These are phyloP conservation scores for Heliamphora exappendiculata DNA, from an alignment of 148 eudicot genomes.

Conservation along the genomic window DNA sequence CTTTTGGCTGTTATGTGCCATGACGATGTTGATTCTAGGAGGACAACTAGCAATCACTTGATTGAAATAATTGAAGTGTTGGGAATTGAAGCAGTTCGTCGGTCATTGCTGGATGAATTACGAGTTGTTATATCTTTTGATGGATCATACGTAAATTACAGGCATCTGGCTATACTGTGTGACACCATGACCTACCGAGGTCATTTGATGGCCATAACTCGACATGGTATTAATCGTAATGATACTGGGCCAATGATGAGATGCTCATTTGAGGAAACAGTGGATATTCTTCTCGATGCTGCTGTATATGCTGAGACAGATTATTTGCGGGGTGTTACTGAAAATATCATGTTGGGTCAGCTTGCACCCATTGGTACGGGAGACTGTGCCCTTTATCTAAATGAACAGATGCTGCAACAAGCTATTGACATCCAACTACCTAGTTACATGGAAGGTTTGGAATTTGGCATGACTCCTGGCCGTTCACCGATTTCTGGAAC, in stretches of 20 bases:
- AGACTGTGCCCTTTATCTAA: slow-evolving; percentile 69
- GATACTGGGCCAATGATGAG: slow-evolving; percentile 98
- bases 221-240: slow-evolving; percentile 92
- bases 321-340: slow-evolving; percentile 87
- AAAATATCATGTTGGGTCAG: slow-evolving; percentile 95
- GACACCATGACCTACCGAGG: slow-evolving; percentile 99
- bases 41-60: slow-evolving; percentile 96
- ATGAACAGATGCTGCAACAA: slow-evolving; percentile 86
- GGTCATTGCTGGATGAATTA: slow-evolving; percentile 84
- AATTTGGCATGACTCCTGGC: slow-evolving; percentile 88
- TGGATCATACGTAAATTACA: slow-evolving; percentile 92
- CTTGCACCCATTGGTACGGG: slow-evolving; percentile 98
- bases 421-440: slow-evolving; percentile 94
- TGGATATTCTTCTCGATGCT: slow-evolving; percentile 97
- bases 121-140: slow-evolving; percentile 97
- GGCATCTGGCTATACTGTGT: slow-evolving; percentile 93
- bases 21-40: slow-evolving; percentile 80
- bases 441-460: slow-evolving; percentile 85
- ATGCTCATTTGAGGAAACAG: slow-evolving; percentile 99
- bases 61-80: slow-evolving; percentile 95
- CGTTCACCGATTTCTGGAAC: slow-evolving; percentile 77
- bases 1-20: slow-evolving; percentile 93
- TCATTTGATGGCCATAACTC: slow-evolving; percentile 97
- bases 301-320: slow-evolving; percentile 95
- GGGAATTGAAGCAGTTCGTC: slow-evolving; percentile 95